These are phyloP conservation scores for Raffaelea ambrosiae DNA, from an alignment of 2,329 filamentous ascomycete species.

Conservation along the genomic window DNA sequence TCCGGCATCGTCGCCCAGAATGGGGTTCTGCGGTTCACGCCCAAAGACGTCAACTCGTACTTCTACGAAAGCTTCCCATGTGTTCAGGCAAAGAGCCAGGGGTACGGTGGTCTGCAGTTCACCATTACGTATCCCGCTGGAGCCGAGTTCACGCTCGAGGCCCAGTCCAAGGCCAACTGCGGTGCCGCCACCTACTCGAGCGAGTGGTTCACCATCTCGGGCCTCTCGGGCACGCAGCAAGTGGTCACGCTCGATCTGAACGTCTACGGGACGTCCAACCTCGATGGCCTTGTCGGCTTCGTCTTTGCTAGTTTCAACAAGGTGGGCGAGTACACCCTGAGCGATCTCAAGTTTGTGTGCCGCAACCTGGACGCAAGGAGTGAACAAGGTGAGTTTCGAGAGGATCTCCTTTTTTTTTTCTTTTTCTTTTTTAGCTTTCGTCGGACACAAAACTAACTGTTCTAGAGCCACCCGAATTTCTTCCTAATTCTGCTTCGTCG, in stretches of 20 bases:
- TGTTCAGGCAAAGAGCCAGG: slow-evolving; percentile 7
- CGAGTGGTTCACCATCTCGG: slow-evolving; percentile 10
- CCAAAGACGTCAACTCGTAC: slow-evolving; percentile 9
- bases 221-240: slow-evolving; percentile 9
- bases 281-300: slow-evolving; percentile 10
- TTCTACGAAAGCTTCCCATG: slow-evolving; percentile 11
- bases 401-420: not conserved
- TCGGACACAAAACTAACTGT: slow-evolving; percentile 8
- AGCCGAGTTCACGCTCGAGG: slow-evolving; percentile 9
- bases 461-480: slow-evolving; percentile 9
- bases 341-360: slow-evolving; percentile 12
- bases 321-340: slow-evolving; percentile 8
- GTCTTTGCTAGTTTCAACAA: slow-evolving; percentile 11
- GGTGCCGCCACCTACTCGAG: slow-evolving; percentile 10
- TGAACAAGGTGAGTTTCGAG: slow-evolving; percentile 4
- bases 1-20: slow-evolving; percentile 3
- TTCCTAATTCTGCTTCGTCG: slow-evolving; percentile 3
- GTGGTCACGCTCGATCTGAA: slow-evolving; percentile 12
- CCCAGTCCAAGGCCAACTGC: slow-evolving; percentile 9
- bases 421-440: not conserved
- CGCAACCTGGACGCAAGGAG: slow-evolving; percentile 3
- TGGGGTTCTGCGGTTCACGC: slow-evolving; percentile 8
- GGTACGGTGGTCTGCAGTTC: slow-evolving; percentile 10
- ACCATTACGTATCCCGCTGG: slow-evolving; percentile 10
- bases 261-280: slow-evolving; percentile 9